phyloP scores from a whole-genome alignment of 257 asterid genomes.

The Salvia hispanica region DNA sequence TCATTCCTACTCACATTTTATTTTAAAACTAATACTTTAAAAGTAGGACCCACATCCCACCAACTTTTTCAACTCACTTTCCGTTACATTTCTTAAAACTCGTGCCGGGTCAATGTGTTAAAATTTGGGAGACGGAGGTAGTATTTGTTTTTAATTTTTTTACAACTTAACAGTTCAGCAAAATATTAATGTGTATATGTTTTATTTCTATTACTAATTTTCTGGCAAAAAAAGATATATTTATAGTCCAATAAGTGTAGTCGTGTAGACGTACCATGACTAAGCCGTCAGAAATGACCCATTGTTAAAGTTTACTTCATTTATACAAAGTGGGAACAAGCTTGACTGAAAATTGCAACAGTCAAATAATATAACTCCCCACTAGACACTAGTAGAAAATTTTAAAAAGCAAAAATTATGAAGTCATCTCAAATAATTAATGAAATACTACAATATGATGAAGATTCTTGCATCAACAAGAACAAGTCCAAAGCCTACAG shows the following conservation, averaged over 20 bases:
- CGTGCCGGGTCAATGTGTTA: no score
- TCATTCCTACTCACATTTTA: no score
- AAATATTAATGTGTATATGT: no score
- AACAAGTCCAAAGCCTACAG: slow-evolving; percentile 37
- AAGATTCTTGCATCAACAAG: slow-evolving; percentile 32
- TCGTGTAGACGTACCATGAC: background rate
- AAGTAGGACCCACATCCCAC: no score
- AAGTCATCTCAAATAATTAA: slow-evolving; percentile 20
- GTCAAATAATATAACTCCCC: slow-evolving; percentile 32
- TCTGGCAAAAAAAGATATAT: background rate
- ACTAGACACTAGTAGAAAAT: slow-evolving; percentile 40
- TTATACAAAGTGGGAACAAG: slow-evolving; percentile 39
- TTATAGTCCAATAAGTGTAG: background rate
- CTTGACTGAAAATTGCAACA: slow-evolving; percentile 33
- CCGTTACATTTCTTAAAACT: no score
- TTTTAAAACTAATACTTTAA: no score
- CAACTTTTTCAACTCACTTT: no score
- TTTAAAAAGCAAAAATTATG: slow-evolving; percentile 1
- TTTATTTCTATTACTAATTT: no score
- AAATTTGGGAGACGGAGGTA: no score
- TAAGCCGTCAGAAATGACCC: slow-evolving; percentile 28
- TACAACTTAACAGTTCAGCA: no score
- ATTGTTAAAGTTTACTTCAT: background rate
- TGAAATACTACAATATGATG: background rate
- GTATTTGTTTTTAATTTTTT: no score